phyloP scores from a whole-genome alignment of 2,329 filamentous ascomycete genomes.

The Penicillium italicum region DNA sequence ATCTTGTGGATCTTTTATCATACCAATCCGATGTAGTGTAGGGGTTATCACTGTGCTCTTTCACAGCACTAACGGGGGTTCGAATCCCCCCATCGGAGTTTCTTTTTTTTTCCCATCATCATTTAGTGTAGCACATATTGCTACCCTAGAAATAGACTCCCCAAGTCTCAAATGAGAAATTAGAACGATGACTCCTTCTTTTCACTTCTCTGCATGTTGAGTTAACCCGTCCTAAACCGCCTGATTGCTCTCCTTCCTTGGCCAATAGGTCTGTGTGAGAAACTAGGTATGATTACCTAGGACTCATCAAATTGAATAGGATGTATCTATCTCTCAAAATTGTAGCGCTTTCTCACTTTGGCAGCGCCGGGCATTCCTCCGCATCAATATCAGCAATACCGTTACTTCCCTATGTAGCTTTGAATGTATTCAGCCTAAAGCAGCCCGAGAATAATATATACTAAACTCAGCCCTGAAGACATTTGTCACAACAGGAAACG shows the following conservation, averaged over 20 bases:
- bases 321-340: too few species aligned
- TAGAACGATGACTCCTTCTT: background rate
- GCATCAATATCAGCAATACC: background rate
- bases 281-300: too few species aligned
- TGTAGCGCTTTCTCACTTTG: background rate
- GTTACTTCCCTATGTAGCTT: too few species aligned
- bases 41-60: conserved; percentile 9
- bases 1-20: too few species aligned
- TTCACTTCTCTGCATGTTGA: too few species aligned
- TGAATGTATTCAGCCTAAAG: background rate
- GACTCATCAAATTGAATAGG: too few species aligned
- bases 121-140: too few species aligned
- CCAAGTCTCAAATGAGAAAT: too few species aligned
- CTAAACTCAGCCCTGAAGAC: background rate
- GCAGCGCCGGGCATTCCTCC: background rate
- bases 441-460: background rate
- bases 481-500: background rate
- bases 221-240: background rate
- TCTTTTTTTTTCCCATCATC: background rate
- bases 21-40: conserved; percentile 1
- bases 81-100: conserved; percentile 7
- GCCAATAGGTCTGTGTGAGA: too few species aligned
- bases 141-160: too few species aligned
- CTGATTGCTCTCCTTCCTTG: too few species aligned
- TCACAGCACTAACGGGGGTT: conserved; percentile 8